Base-by-base conservation (phyloP, 371 early-diverging fungal species). In the Blastocladiella emersonii region DNA sequence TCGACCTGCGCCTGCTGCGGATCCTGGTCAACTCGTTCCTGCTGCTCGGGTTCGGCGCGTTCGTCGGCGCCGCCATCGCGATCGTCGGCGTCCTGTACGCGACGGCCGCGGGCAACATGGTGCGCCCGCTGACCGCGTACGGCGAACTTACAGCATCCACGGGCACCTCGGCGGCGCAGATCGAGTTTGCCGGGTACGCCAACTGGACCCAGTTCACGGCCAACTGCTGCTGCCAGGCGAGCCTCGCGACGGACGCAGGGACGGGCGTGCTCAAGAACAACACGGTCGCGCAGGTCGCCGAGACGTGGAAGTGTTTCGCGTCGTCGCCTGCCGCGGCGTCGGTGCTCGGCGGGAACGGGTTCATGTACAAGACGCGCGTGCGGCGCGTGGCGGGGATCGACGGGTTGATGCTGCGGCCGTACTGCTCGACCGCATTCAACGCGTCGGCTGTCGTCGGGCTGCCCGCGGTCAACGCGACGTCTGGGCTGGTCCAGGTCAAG, bases 101-200 rank as follows among this genome's bases (percentile, higher is more conserved):
- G 2, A 19, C 19, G 0, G 27, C 35, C 2, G 12, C 30, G 37
- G 13, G 25, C 30, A 43, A 8, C 27, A 8, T 39, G 13, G 32
- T 62, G 2, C 13, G 34, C 30, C 12, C 56, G 57, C 55, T 37
- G 0, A 17, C 19, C 19, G 30, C 57, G 56, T 56, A 35, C 56
- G 56, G 19, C 34, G 10, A 8, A 55, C 32, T 55, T 17, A 55
- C 12, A 55, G 5, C 27, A 55, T 7, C 17, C 27, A 48, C n/a
- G n/a, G n/a, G n/a, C 30, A 60, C 27, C 7, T 60, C 37, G 37
- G 19, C 61, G 25, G 34, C 34, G 13, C 19, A 5, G 37, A 17
- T 61, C 23, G 61, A 62, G 19, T 62, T 62, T 61, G 62, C 62
- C 17, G 62, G 62, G 34, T 62, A 62, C 57, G 5, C 61, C n/a